These are phyloP conservation scores for Gossypioides kirkii DNA, from an alignment of 345 rosid species.

Conservation along the genomic window DNA sequence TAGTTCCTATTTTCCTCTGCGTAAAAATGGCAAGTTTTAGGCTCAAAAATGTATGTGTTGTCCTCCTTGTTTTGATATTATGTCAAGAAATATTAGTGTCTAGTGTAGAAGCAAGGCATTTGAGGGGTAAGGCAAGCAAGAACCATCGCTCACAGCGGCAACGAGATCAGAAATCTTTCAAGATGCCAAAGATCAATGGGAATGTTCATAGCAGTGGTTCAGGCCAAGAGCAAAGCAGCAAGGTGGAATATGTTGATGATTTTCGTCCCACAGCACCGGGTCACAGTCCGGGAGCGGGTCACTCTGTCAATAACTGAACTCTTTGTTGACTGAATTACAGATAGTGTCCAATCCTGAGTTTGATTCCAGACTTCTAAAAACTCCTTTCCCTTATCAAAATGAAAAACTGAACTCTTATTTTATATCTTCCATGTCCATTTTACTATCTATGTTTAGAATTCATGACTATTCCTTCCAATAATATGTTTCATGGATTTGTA, in stretches of 20 bases:
- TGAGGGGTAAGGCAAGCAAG: conserved; percentile 3
- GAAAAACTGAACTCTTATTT: too few relatives aligned
- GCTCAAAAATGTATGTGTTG: background rate
- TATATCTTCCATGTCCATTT: too few relatives aligned
- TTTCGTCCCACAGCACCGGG: conserved; percentile 39
- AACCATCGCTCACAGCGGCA: background rate
- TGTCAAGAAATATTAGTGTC: background rate
- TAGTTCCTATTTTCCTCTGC: background rate
- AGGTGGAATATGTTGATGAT: conserved; percentile 22
- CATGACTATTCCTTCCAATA: too few relatives aligned
- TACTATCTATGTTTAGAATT: too few relatives aligned
- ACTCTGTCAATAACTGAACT: conserved; percentile 30
- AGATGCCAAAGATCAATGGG: background rate
- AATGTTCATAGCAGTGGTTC: background rate
- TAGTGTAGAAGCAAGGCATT: conserved; percentile 13
- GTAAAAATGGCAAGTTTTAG: background rate
- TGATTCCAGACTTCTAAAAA: too few relatives aligned
- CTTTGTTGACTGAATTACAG: too few relatives aligned
- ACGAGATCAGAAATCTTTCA: background rate
- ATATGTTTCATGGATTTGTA: too few relatives aligned
- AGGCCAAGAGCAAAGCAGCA: conserved; percentile 6
- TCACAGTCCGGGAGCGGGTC: conserved; percentile 46
- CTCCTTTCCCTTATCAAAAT: too few relatives aligned
- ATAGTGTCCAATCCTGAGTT: too few relatives aligned
- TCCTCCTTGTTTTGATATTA: conserved; percentile 1